Evolutionary conservation across 1,139 yeast species (phyloP).

Genomic region (Hemisphaericaspora subhashii): DNA sequence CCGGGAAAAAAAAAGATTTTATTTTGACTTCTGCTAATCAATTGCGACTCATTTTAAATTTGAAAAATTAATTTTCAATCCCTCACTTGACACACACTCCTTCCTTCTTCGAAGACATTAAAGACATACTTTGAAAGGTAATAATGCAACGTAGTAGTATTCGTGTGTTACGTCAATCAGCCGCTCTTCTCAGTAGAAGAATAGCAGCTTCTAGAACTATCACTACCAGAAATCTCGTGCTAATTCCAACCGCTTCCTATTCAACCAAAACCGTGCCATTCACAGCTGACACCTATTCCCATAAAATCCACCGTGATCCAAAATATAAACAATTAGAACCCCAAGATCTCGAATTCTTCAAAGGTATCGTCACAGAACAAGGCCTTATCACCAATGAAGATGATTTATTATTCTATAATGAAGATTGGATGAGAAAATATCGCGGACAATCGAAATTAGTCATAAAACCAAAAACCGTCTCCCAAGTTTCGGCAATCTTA

Average conservation of each 20-base stretch:
- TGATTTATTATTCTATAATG: constrained; percentile 74
- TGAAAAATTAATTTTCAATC: neutral
- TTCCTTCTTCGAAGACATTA: no score
- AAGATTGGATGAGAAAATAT: constrained; percentile 97
- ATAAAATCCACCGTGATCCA: constrained; percentile 48
- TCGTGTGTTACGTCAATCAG: neutral
- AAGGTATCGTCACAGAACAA: constrained; percentile 52
- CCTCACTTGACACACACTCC: neutral
- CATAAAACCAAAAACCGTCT: constrained; percentile 79
- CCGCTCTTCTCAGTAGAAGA: constrained; percentile 2
- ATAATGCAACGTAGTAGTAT: constrained; percentile 4
- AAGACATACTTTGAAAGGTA: neutral
- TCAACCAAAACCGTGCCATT: constrained; percentile 49
- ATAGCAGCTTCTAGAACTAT: neutral
- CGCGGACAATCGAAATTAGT: constrained; percentile 82
- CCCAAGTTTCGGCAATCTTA: constrained; percentile 74
- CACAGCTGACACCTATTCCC: constrained; percentile 65
- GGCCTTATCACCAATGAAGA: constrained; percentile 51
- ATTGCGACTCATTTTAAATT: neutral
- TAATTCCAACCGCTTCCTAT: constrained; percentile 1
- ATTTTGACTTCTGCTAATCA: constrained; percentile 2
- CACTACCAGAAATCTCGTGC: neutral
- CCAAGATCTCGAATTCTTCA: constrained; percentile 64
- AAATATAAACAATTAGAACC: constrained; percentile 48
- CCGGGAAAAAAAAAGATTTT: no score